Evolutionary conservation across 345 rosid species (phyloP).

Genomic region (Gossypium mustelinum): DNA sequence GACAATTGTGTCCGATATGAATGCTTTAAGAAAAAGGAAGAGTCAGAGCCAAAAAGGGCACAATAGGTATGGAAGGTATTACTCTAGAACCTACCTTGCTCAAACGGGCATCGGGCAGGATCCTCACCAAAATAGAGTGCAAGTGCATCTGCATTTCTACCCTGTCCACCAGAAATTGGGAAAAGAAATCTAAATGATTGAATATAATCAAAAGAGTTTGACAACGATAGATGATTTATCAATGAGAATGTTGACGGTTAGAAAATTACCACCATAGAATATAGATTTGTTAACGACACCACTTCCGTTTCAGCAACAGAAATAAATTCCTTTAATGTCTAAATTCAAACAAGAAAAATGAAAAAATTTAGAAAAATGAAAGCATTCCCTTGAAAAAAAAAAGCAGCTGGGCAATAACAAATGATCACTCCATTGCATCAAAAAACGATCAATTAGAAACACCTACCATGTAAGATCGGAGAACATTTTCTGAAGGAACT

Average conservation of each 20-base stretch:
- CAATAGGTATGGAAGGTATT: background rate
- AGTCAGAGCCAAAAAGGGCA: background rate
- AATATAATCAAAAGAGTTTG: constrained; percentile 4
- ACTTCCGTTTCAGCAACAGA: constrained; percentile 78
- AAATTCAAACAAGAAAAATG: background rate
- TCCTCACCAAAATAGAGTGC: constrained; percentile 94
- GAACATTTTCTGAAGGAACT: constrained; percentile 1
- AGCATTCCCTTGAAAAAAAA: background rate
- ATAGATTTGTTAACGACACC: constrained; percentile 66
- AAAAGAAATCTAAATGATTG: background rate
- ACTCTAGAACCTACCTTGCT: constrained; percentile 66
- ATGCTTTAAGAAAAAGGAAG: background rate
- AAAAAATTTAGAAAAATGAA: constrained; percentile 16
- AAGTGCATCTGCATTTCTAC: constrained; percentile 97
- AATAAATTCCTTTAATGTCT: constrained; percentile 82
- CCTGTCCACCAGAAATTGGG: constrained; percentile 46
- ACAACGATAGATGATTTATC: background rate
- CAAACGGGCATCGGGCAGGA: constrained; percentile 92
- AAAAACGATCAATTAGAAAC: background rate
- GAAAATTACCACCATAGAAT: constrained; percentile 78
- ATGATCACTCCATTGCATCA: background rate
- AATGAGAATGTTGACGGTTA: constrained; percentile 16
- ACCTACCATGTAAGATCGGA: background rate
- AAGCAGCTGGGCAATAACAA: background rate
- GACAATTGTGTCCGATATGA: background rate